Conservation (phyloP, 345 rosid genomes). For the Sonneratia caseolaris region DNA sequence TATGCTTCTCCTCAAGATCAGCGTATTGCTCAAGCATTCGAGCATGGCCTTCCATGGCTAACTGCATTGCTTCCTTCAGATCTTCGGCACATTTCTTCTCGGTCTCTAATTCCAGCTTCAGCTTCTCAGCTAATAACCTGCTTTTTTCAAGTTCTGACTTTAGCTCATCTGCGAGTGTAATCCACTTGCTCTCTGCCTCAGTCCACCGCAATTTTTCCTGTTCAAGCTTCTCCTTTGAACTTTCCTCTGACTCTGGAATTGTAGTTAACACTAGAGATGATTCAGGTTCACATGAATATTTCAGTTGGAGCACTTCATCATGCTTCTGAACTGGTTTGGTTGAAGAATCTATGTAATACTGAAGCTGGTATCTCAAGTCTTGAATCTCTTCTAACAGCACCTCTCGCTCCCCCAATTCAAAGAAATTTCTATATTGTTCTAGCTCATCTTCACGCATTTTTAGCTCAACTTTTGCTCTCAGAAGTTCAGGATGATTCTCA, state of each 20-base stretch:
- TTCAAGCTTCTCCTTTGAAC: conserved; percentile 46
- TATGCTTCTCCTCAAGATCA: conserved; percentile 92
- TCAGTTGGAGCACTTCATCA: conserved; percentile 45
- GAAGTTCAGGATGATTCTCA: conserved; percentile 86
- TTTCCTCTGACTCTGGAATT: conserved; percentile 61
- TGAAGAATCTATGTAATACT: conserved; percentile 62
- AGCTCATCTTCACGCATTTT: conserved; percentile 77
- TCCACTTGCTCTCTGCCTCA: conserved; percentile 92
- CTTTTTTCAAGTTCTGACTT: conserved; percentile 66
- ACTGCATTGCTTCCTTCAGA: conserved; percentile 84
- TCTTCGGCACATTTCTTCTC: conserved; percentile 87
- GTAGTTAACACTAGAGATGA: conserved; percentile 29
- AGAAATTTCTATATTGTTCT: conserved; percentile 65
- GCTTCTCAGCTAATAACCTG: conserved; percentile 48
- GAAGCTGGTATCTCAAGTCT: conserved; percentile 79
- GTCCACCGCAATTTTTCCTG: conserved; percentile 53
- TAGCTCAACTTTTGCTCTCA: conserved; percentile 59
- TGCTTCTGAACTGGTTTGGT: conserved; percentile 36
- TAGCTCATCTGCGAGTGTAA: conserved; percentile 76
- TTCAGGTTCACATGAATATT: conserved; percentile 46
- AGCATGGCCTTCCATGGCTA: conserved; percentile 93
- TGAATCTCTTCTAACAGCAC: conserved; percentile 87
- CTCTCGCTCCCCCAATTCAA: conserved; percentile 81
- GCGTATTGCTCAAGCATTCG: conserved; percentile 96
- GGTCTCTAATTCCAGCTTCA: conserved; percentile 56